Evolutionary conservation across 2,329 filamentous ascomycete genomes (phyloP).

Genomic region (Penicillium freii): DNA sequence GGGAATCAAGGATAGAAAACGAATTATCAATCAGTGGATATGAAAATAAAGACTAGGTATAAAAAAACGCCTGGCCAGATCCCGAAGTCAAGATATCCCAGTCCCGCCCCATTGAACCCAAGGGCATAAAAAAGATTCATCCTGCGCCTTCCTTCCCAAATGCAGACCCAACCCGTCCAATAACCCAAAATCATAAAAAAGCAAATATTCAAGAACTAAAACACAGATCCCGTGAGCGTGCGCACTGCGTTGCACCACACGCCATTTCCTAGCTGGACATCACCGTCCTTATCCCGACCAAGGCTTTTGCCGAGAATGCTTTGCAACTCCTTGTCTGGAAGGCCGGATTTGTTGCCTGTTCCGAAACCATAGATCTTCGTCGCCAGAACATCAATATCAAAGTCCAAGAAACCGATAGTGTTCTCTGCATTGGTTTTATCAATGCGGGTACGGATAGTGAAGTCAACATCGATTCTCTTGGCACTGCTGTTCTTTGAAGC

Average conservation of each 20-base stretch:
- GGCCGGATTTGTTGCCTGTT: constrained; percentile 23
- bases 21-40: neutral
- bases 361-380: constrained; percentile 45
- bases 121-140: neutral
- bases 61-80: neutral
- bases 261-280: constrained; percentile 35
- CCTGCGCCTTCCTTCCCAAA: neutral
- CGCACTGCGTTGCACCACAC: constrained; percentile 42
- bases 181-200: constrained; percentile 7
- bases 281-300: constrained; percentile 12
- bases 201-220: constrained; percentile 21
- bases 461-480: constrained; percentile 42
- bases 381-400: constrained; percentile 40
- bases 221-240: constrained; percentile 36
- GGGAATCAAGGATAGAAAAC: neutral
- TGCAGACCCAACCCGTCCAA: neutral
- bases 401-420: constrained; percentile 31
- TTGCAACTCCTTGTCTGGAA: constrained; percentile 38
- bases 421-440: constrained; percentile 10
- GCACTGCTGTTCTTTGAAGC: constrained; percentile 13
- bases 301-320: constrained; percentile 35
- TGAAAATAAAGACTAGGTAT: constrained; percentile 3
- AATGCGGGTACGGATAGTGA: constrained; percentile 36
- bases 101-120: neutral
- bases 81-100: neutral